Base-by-base conservation (phyloP, 169 alveolate genomes). In the Plasmodium blacklocki region DNA sequence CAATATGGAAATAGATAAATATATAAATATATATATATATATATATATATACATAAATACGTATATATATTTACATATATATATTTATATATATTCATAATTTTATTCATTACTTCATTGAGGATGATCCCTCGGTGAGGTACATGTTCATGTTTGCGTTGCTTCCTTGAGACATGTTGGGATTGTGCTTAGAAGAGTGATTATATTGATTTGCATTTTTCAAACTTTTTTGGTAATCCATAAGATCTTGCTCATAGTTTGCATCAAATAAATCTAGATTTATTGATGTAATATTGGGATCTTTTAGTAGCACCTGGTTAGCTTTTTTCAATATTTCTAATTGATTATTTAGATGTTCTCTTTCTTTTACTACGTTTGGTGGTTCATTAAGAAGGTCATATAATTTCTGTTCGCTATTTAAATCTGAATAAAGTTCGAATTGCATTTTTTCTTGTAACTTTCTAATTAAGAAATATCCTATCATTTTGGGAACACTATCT, bases 401-500 rank as follows among this genome's bases (percentile, higher is more conserved):
- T 56, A 88, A 91, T 76, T 89, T 88, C 39, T 67, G 89, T 63
- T 94, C 95, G 60, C 93, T 93, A 12, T 88, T 94, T 54, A 94
- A 86, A 29, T 86, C 92, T 4, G 96, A 89, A 64, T 94, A 94
- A 2, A 94, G 68, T 52, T 89, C 92, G 67, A 89, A 92, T 52
- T 92, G 96, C 95, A 94, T 88, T 80, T 89, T 92, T 67, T 74
- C 85, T 62, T 86, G 96, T 1, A 92, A 86, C 73, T 93, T 93
- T 56, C 97, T 89, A 15, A 95, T 96, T 54, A 95, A 91, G 80
- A 98, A 98, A 92, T 96, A 97, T 9, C 99, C 99, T 67, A 98
- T 97, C 18, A 96, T 93, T 94, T 98, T 98, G 0, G 99, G 99
- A 14, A 98, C 98, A 15, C 98, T 92, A 93, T 98, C 99, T 92